Base-by-base conservation (phyloP, 1,284 basidiomycete species). In the Cryptococcus sp. region DNA sequence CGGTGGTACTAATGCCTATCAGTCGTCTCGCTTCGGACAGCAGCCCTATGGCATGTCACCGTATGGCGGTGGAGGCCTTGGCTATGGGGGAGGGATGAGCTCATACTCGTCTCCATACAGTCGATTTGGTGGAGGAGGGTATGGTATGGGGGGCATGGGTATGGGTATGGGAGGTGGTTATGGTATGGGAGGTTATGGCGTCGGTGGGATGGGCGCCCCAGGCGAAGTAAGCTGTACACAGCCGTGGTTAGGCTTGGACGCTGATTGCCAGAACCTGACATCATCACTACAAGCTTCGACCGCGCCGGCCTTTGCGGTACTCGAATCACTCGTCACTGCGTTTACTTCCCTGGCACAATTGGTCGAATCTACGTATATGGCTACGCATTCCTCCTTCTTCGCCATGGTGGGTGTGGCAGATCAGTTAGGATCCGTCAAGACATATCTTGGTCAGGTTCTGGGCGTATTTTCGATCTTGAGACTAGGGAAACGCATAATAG, bases 391-490 rank as follows among this genome's bases (percentile, higher is more conserved):
- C 3, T 88, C 85, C 41, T 98, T 99, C 78, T 98, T 98, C 73
- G 94, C 94, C 55, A 97, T 99, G 88, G 91, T 98, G 50, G 91
- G 92, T 56, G 93, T 98, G 24, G 83, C 93, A 37, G 94, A 99
- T 69, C 96, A 98, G 72, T 88, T 99, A 66, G 85, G 86, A 7
- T 86, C 88, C 62, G 82, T 98, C 42, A 83, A 92, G 48, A 88
- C 92, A 62, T 93, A 92, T 24, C 82, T 98, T 13, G 92, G 92
- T 32, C 91, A 93, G 69, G 91, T 98, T 1, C 80, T 98, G 2
- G 91, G 91, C 41, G 78, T 98, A 49, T 94, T 97, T 65, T 91
- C 91, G 2, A 81, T 98, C 32, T 72, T 96, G 4, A 78, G 90
- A 40, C 91, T 91, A 83, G 74, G 73, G 5, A 60, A 64, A 59